Conservation (phyloP, 139 green algal species). For the Nannochloris sp. region DNA sequence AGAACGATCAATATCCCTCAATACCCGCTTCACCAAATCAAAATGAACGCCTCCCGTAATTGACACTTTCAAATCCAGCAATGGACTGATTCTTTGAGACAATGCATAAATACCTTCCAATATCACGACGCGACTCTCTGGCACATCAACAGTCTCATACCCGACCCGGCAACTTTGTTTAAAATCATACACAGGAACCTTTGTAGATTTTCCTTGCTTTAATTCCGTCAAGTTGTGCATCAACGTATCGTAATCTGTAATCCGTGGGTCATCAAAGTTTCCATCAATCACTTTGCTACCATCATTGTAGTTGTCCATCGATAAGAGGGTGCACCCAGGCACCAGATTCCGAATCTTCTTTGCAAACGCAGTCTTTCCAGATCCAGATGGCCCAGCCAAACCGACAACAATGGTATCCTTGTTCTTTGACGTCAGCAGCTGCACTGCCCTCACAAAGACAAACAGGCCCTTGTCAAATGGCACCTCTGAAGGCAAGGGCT, state of each 20-base stretch:
- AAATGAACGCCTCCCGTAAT: conserved; percentile 94
- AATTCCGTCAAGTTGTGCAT: conserved; percentile 78
- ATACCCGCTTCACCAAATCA: conserved; percentile 94
- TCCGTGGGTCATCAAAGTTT: conserved; percentile 91
- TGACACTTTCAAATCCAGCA: conserved; percentile 82
- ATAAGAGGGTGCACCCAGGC: conserved; percentile 70
- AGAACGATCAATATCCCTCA: conserved; percentile 86
- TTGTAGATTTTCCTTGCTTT: conserved; percentile 47
- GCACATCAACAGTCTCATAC: conserved; percentile 53
- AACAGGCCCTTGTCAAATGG: conserved; percentile 76
- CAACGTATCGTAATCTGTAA: conserved; percentile 92
- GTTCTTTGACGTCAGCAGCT: conserved; percentile 63
- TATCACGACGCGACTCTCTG: conserved; percentile 70
- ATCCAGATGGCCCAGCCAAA: conserved; percentile 81
- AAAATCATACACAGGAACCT: conserved; percentile 95
- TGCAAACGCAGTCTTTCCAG: conserved; percentile 93
- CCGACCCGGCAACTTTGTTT: conserved; percentile 70
- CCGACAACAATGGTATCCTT: conserved; percentile 75
- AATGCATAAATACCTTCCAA: conserved; percentile 97
- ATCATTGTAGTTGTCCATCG: conserved; percentile 99
- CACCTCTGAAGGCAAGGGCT: conserved; percentile 62
- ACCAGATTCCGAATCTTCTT: conserved; percentile 82
- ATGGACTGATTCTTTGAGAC: conserved; percentile 33
- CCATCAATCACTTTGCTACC: conserved; percentile 71
- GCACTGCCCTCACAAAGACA: conserved; percentile 79